Base-by-base conservation (phyloP, 208 protist genomes). In the Leishmania tropica region DNA sequence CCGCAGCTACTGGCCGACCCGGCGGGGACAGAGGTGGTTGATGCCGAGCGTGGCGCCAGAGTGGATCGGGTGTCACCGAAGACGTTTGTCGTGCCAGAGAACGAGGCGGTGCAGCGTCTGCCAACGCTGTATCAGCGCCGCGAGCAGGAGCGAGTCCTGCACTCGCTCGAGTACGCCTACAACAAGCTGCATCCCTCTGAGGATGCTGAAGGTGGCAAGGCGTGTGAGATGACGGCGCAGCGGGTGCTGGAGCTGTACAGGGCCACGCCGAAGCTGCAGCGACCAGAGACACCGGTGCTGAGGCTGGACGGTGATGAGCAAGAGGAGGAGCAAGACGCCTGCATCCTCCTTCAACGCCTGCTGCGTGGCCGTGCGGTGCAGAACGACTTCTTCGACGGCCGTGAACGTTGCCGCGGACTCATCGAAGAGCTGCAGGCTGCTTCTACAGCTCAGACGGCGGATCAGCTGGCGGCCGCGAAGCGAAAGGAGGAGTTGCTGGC, bases 371-470 rank as follows among this genome's bases (percentile, higher is more conserved):
- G 97, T 56, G 95, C 97, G 4, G 96, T 97, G 67, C 96, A 99
- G 88, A 98, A 97, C 82, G 94, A 97, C 86, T 98, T 98, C 89
- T 98, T 97, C 83, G 97, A 99, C 72, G 97, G 97, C 31, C 97
- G 97, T 73, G 96, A 98, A 85, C 90, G 96, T 21, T 97, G 95
- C 85, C 89, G 93, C 68, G 95, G 94, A 19, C 93, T 98, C 56
- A 98, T 98, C 67, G 90, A 94, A 73, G 96, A 98, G 81, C 83
- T 98, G 81, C 95, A 98, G 90, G 95, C 94, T 2, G 96, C 95
- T 42, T 96, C 92, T 24, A 91, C 93, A 74, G 95, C 94, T 17
- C 96, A 97, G 80, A 88, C 90, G n/a, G 90, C 88, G 35, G 88
- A 96, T 76, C 88, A 79, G 74, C 74, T 64, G 11, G 81, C 73